Conservation (phyloP, 495 filamentous ascomycete genomes). For the Aspergillus wentii region DNA sequence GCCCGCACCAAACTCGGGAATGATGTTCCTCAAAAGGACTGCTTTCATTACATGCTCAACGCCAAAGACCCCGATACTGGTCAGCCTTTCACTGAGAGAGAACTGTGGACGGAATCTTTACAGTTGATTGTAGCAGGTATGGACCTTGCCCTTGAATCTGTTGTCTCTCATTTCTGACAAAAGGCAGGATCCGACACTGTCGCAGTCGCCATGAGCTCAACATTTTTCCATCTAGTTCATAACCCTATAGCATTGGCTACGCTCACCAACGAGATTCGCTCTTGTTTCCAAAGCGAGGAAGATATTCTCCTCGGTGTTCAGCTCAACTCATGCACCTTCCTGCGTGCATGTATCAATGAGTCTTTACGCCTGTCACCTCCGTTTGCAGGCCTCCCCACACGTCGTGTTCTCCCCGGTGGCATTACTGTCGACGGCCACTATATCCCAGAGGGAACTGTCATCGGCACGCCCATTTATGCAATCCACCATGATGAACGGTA, state of each 20-base stretch:
- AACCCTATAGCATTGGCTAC: slow-evolving; percentile 42
- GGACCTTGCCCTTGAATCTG: neutral
- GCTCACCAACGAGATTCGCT: slow-evolving; percentile 38
- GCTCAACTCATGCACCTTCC: slow-evolving; percentile 31
- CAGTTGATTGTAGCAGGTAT: slow-evolving; percentile 32
- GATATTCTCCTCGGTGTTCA: slow-evolving; percentile 40
- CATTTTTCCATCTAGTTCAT: slow-evolving; percentile 63
- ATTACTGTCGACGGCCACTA: slow-evolving; percentile 48
- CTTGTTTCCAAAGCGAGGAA: slow-evolving; percentile 43
- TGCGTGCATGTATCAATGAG: slow-evolving; percentile 60
- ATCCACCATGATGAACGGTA: slow-evolving; percentile 53
- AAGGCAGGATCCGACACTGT: slow-evolving; percentile 56
- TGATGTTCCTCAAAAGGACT: slow-evolving; percentile 45
- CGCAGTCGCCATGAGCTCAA: slow-evolving; percentile 56
- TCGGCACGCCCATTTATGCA: slow-evolving; percentile 51
- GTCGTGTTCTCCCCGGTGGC: slow-evolving; percentile 54
- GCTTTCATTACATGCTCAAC: slow-evolving; percentile 56
- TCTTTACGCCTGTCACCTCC: slow-evolving; percentile 66
- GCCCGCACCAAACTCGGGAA: slow-evolving; percentile 8
- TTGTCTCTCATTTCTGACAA: too few relatives aligned
- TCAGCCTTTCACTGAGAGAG: slow-evolving; percentile 46
- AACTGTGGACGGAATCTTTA: slow-evolving; percentile 57
- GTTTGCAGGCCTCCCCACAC: slow-evolving; percentile 49
- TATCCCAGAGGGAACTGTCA: slow-evolving; percentile 47
- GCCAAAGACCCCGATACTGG: slow-evolving; percentile 56